Percentiles rank a stretch among this genome's conserved stretches.
These are phyloP conservation scores for Camelina neglecta DNA, from an alignment of 345 rosid species.

Conservation along the genomic window DNA sequence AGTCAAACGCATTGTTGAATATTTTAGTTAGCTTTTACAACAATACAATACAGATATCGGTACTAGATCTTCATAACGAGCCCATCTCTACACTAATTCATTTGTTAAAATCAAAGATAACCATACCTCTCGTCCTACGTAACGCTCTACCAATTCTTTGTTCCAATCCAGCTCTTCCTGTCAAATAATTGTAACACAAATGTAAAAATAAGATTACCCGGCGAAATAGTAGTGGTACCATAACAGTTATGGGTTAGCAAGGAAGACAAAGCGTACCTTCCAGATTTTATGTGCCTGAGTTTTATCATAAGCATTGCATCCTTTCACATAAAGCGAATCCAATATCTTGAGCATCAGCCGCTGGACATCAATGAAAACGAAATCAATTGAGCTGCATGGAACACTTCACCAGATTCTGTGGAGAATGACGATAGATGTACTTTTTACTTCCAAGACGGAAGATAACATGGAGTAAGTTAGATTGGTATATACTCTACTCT, in stretches of 20 bases:
- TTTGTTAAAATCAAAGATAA: not conserved
- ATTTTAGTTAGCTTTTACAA: not conserved
- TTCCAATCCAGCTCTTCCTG: constrained; percentile 94
- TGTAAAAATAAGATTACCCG: not conserved
- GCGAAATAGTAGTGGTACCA: not conserved
- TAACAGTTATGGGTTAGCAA: not conserved
- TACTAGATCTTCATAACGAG: not conserved
- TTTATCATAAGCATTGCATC: constrained; percentile 21
- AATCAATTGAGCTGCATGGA: constrained; percentile 2
- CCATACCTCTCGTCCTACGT: constrained; percentile 82
- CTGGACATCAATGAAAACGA: constrained; percentile 45
- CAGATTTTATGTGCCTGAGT: constrained; percentile 49
- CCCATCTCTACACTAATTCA: constrained; percentile 5
- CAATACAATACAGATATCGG: not conserved
- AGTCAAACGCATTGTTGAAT: not conserved
- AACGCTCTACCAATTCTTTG: constrained; percentile 65
- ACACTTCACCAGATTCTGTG: constrained; percentile 22
- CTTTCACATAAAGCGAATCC: constrained; percentile 31
- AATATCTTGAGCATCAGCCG: constrained; percentile 61
- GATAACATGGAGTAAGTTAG: constrained; percentile 15
- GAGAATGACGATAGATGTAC: constrained; percentile 14
- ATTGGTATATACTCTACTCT: not conserved
- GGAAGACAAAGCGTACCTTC: constrained; percentile 54
- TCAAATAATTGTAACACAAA: constrained; percentile 33
- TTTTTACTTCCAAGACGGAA: constrained; percentile 4